Conservation (phyloP, 108 stramenopile genomes). For the Stephanodiscus triporus region DNA sequence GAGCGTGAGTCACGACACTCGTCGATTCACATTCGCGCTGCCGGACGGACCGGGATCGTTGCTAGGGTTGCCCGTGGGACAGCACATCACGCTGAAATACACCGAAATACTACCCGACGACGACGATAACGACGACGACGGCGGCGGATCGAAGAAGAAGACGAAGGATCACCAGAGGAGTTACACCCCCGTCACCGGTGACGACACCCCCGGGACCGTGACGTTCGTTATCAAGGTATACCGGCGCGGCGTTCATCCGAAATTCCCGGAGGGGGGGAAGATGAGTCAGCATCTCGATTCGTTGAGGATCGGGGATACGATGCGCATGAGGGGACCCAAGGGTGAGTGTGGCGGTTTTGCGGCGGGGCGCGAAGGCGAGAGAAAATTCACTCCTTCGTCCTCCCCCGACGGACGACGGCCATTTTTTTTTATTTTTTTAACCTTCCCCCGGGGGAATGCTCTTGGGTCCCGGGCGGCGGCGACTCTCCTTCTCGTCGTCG, state of each 20-base stretch:
- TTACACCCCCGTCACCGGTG: constrained; percentile 91
- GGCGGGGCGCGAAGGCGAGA: no score
- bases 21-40: constrained; percentile 91
- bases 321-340: constrained; percentile 88
- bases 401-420: no score
- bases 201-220: constrained; percentile 81
- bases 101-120: constrained; percentile 64
- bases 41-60: constrained; percentile 60
- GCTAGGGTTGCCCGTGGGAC: constrained; percentile 96
- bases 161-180: constrained; percentile 63
- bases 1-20: constrained; percentile 89
- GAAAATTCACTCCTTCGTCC: no score
- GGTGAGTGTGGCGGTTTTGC: constrained; percentile 41
- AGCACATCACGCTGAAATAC: constrained; percentile 93
- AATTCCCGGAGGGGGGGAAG: constrained; percentile 96
- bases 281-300: constrained; percentile 96
- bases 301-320: constrained; percentile 87
- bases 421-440: no score
- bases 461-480: no score
- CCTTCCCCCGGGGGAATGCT: neutral
- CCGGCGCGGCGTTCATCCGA: constrained; percentile 85
- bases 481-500: no score
- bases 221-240: constrained; percentile 96
- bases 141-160: neutral
- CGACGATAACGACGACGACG: no score